These are phyloP conservation scores for Verticillium klebahnii DNA, from an alignment of 2,329 filamentous ascomycete species.

Conservation along the genomic window DNA sequence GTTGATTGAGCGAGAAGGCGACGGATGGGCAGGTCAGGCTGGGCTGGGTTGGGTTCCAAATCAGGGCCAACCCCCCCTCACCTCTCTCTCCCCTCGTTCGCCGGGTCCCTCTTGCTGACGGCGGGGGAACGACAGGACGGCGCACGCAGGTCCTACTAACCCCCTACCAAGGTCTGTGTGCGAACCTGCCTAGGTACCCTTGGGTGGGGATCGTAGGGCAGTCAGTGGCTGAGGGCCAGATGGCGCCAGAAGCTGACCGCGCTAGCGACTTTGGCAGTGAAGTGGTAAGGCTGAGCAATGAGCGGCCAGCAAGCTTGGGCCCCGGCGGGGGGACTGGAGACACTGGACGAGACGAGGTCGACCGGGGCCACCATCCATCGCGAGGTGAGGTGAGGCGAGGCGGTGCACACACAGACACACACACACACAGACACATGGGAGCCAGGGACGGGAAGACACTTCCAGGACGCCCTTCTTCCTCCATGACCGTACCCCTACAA, in stretches of 20 bases:
- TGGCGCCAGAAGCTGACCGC: conserved; percentile 16
- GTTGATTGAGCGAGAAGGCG: too few relatives aligned
- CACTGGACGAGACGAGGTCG: neutral
- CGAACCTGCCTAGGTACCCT: too few relatives aligned
- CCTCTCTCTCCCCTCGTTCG: neutral
- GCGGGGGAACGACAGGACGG: neutral
- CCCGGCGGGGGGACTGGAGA: neutral
- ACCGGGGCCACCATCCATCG: neutral
- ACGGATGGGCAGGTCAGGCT: conserved; percentile 3
- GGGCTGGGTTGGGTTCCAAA: conserved; percentile 7
- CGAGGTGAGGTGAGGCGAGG: neutral
- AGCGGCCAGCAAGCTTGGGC: neutral
- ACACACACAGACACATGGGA: too few relatives aligned
- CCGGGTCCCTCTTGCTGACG: neutral
- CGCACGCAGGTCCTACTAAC: neutral
- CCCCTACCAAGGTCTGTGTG: too few relatives aligned
- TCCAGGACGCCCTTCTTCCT: neutral
- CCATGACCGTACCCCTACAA: neutral
- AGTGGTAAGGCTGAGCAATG: conserved; percentile 11
- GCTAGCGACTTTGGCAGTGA: conserved; percentile 14
- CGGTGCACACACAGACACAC: neutral
- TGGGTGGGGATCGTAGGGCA: too few relatives aligned
- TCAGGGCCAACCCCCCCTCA: neutral
- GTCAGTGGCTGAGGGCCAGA: conserved; percentile 13
- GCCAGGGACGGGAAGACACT: too few relatives aligned